Evolutionary conservation across 495 filamentous ascomycete species (phyloP).

Genomic region (Neurospora sublineolata): DNA sequence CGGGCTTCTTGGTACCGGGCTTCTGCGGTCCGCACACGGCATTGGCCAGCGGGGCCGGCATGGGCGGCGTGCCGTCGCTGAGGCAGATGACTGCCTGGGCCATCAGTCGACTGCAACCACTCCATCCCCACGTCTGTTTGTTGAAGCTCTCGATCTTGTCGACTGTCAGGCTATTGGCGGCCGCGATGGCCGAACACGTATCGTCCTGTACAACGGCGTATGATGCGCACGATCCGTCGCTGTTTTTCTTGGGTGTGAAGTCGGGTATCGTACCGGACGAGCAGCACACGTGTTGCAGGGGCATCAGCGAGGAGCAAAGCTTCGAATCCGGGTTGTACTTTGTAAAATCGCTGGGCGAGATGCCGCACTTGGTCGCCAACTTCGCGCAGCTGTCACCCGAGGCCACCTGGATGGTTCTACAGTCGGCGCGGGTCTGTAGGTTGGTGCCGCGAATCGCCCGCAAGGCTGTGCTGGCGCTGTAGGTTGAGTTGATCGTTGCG

Average conservation of each 20-base stretch:
- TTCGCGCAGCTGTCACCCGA: slow-evolving; percentile 25
- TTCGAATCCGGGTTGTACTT: slow-evolving; percentile 26
- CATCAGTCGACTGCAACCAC: slow-evolving; percentile 29
- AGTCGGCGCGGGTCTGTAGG: slow-evolving; percentile 2
- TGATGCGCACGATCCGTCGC: slow-evolving; percentile 29
- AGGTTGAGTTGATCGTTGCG: neutral
- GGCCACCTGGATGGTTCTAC: slow-evolving; percentile 15
- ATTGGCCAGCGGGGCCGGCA: slow-evolving; percentile 28
- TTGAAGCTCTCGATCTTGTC: slow-evolving; percentile 29
- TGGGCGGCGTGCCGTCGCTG: slow-evolving; percentile 33
- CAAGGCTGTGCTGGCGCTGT: too few relatives aligned
- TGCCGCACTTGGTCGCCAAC: slow-evolving; percentile 30
- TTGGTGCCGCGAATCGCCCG: neutral
- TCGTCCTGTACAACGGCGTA: slow-evolving; percentile 27
- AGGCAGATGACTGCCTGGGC: slow-evolving; percentile 30
- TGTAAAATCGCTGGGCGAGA: slow-evolving; percentile 25
- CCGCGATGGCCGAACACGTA: slow-evolving; percentile 17
- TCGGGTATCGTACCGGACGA: slow-evolving; percentile 26
- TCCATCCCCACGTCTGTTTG: slow-evolving; percentile 39
- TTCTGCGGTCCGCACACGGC: slow-evolving; percentile 37
- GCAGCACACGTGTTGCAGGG: slow-evolving; percentile 37
- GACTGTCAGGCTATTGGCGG: slow-evolving; percentile 18
- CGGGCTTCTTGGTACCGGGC: slow-evolving; percentile 21
- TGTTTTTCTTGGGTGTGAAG: slow-evolving; percentile 24
- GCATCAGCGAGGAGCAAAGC: slow-evolving; percentile 26